These are phyloP conservation scores for Entomortierella beljakovae DNA, from an alignment of 192 early-diverging fungal genomes.

Conservation along the genomic window DNA sequence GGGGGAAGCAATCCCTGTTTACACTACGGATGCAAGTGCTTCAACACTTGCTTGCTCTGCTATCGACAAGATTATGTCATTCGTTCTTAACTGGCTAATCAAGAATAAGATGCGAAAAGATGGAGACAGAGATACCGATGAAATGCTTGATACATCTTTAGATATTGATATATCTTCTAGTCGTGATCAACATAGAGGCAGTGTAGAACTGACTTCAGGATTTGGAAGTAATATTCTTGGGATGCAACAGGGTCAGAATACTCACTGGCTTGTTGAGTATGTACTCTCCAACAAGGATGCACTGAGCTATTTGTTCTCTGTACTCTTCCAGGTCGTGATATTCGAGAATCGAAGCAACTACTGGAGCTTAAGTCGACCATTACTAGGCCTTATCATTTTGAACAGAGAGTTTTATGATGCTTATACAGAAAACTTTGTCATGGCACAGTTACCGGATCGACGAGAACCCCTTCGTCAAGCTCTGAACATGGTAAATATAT, in stretches of 20 bases:
- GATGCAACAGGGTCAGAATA: slow-evolving; percentile 1
- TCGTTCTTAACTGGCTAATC: slow-evolving; percentile 64
- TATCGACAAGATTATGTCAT: slow-evolving; percentile 78
- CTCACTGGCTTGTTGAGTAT: slow-evolving; percentile 69
- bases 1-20: slow-evolving; percentile 71
- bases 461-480: slow-evolving; percentile 29
- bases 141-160: slow-evolving; percentile 16
- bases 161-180: not conserved
- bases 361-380: slow-evolving; percentile 85
- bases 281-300: slow-evolving; percentile 69
- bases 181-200: not conserved
- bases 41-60: slow-evolving; percentile 75
- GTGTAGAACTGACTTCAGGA: not conserved
- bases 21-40: slow-evolving; percentile 18
- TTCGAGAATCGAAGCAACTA: slow-evolving; percentile 86
- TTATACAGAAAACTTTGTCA: slow-evolving; percentile 23
- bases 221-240: not conserved
- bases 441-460: slow-evolving; percentile 29
- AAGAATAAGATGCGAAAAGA: slow-evolving; percentile 39
- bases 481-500: slow-evolving; percentile 21
- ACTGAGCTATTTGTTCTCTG: slow-evolving; percentile 68
- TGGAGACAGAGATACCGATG: slow-evolving; percentile 4
- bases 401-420: slow-evolving; percentile 63
- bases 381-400: slow-evolving; percentile 82
- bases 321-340: slow-evolving; percentile 78